Base-by-base conservation (phyloP, 1,284 basidiomycete species). In the Cryptococcus sp. region DNA sequence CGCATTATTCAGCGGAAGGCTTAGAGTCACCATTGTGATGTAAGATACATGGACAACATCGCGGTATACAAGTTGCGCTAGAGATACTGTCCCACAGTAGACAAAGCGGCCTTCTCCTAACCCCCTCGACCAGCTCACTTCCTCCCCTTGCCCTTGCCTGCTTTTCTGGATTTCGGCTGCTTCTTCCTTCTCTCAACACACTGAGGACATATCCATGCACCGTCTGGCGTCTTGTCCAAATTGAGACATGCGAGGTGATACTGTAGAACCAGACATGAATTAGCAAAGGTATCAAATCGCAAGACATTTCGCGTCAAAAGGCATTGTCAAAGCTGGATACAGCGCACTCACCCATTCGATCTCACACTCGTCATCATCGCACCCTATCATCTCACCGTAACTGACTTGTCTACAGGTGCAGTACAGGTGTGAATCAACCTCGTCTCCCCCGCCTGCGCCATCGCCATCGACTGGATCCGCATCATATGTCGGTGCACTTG, bases 311-410 rank as follows among this genome's bases (percentile, higher is more conserved):
- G 13, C 8, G 29, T 7, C 29, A 10, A 13, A 34, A 7, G 29
- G 29, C 29, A 10, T 34, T 34, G 29, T 4, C 5, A 4, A 4
- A 34, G 29, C 29, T 34, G 29, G 8, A 34, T 13, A 10, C 29
- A 10, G 8, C 8, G 1, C 4, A 85, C 89, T 73, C 70, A 94
- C 92, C 94, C 94, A 97, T 87, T 97, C 93, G 57, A 84, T 82
- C 71, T 89, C 87, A 78, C 94, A 97, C 52, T 85, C 84, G 26
- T 83, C 81, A 66, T 88, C 89, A 75, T 98, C 94, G 75, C 94
- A 98, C 3, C 87, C 94, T 69, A 98, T 93, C 94, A 98, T 98
- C 78, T 94, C 89, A 34, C 94, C 74, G 55, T 69, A 74, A 47
- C 90, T 92, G 55, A 88, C 83, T 23, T 88, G 83, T 62, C 91